These are phyloP conservation scores for Epichloe brachyelytri DNA, from an alignment of 2,329 filamentous ascomycete species.

Conservation along the genomic window DNA sequence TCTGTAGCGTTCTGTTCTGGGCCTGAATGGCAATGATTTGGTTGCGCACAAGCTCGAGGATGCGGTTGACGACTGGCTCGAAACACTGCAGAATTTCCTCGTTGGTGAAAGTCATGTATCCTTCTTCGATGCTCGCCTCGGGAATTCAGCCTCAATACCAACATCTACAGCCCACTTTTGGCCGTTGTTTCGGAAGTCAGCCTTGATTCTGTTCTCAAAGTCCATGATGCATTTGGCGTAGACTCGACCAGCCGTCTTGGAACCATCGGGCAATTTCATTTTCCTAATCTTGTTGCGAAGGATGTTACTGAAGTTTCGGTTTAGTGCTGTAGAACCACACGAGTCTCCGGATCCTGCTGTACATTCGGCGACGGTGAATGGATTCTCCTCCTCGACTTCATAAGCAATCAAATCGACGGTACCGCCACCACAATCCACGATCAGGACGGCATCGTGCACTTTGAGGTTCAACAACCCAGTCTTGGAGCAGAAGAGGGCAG, in stretches of 20 bases:
- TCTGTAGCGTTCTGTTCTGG: conserved; percentile 87
- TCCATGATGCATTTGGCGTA: conserved; percentile 99
- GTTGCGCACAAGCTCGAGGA: conserved; percentile 89
- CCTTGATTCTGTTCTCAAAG: conserved; percentile 99
- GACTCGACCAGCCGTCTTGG: conserved; percentile 92
- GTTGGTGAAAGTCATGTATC: conserved; percentile 99
- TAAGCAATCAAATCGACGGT: conserved; percentile 98
- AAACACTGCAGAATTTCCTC: conserved; percentile 99
- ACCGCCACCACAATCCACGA: conserved; percentile 96
- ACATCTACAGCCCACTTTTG: conserved; percentile 99
- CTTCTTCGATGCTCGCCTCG: conserved; percentile 94
- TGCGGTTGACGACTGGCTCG: conserved; percentile 94
- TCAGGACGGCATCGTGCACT: conserved; percentile 95
- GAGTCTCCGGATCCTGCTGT: conserved; percentile 96
- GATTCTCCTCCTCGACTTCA: conserved; percentile 94
- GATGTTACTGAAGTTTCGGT: conserved; percentile 97
- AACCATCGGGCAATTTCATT: conserved; percentile 96
- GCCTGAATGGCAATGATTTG: conserved; percentile 99
- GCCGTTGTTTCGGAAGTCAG: conserved; percentile 96
- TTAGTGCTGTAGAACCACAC: conserved; percentile 94
- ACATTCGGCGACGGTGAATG: conserved; percentile 93
- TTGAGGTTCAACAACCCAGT: conserved; percentile 91
- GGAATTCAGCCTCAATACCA: conserved; percentile 95
- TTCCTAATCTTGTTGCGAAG: conserved; percentile 94
- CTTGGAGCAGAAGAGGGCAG: conserved; percentile 95